Base-by-base conservation (phyloP, 805 yeast species). In the Vanderwaltozyma polyspora region DNA sequence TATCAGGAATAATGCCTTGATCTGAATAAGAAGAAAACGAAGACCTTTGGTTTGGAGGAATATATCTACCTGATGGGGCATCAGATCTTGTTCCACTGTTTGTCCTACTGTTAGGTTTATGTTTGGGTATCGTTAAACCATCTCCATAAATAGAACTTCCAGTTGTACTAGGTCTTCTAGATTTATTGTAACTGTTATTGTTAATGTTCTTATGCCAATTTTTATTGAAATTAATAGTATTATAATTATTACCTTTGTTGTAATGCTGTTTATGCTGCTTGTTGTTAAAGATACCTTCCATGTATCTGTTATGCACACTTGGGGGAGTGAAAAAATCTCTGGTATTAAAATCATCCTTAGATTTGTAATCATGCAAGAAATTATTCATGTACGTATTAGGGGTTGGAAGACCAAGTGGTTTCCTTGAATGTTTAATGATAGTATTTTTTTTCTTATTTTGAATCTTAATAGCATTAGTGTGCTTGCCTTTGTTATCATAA, bases 311-410 rank as follows among this genome's bases (percentile, higher is more conserved):
- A 47, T 75, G 71, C 5, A 76, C 79, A 18, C 86, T 74, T 36
- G 79, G 80, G 3, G 91, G 91, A 3, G 91, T 81, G 52, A 79
- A 81, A 45, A 69, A 77, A 50, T 81, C 89, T 45, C 76, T 79
- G 33, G 89, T 66, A 44, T 73, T 73, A 46, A 70, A 77, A 13
- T 46, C 36, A 30, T 55, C 36, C 16, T 34, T 46, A 13, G 37
- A 36, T 27, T 39, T 48, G 40, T 57, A 62, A 17, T 63, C 57
- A 22, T 62, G 56, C 43, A 61, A 62, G 36, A 53, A 66, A 34
- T 53, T 59, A 37, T 60, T 49, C 34, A 64, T 63, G 36, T 63
- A 63, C 6, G 63, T 59, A 39, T 61, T 67, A 46, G 71, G 77
- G 9, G 79, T 73, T 22, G 82, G 82, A 36, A 76, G 74, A 16